Conservation (phyloP, 345 rosid species). For the Schrenkiella parvula region DNA sequence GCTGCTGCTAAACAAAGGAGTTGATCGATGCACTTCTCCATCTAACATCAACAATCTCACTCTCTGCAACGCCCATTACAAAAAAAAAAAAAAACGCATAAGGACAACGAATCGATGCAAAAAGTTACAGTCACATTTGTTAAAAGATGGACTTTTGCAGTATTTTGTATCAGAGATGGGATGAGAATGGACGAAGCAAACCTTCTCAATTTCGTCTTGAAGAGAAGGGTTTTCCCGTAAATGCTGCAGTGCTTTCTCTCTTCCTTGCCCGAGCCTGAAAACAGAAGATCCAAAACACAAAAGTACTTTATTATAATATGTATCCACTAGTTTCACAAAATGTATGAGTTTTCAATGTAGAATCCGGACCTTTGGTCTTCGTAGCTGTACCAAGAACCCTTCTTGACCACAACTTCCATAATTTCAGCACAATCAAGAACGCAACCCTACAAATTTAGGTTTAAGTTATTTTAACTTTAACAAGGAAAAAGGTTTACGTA, state of each 20-base stretch:
- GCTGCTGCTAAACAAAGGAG: conserved; percentile 32
- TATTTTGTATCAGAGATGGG: neutral
- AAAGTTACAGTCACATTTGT: neutral
- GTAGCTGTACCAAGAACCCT: conserved; percentile 96
- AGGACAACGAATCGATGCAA: neutral
- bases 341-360: neutral
- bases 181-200: conserved; percentile 17
- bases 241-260: conserved; percentile 83
- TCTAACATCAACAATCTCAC: conserved; percentile 59
- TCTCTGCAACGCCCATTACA: conserved; percentile 38
- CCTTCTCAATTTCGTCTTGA: conserved; percentile 80
- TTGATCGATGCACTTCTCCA: conserved; percentile 42
- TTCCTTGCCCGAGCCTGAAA: conserved; percentile 88
- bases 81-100: neutral
- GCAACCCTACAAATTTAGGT: conserved; percentile 61
- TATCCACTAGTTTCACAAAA: neutral
- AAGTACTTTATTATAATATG: neutral
- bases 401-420: conserved; percentile 77
- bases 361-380: conserved; percentile 71
- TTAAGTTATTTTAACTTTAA: conserved; percentile 2
- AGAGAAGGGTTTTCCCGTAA: conserved; percentile 66
- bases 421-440: conserved; percentile 84
- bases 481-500: neutral
- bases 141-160: neutral
- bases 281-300: neutral